Percentiles rank a stretch among this genome's conserved stretches.
Evolutionary conservation across 2,329 filamentous ascomycete species (phyloP).

Genomic region (Aspergillus sp.): DNA sequence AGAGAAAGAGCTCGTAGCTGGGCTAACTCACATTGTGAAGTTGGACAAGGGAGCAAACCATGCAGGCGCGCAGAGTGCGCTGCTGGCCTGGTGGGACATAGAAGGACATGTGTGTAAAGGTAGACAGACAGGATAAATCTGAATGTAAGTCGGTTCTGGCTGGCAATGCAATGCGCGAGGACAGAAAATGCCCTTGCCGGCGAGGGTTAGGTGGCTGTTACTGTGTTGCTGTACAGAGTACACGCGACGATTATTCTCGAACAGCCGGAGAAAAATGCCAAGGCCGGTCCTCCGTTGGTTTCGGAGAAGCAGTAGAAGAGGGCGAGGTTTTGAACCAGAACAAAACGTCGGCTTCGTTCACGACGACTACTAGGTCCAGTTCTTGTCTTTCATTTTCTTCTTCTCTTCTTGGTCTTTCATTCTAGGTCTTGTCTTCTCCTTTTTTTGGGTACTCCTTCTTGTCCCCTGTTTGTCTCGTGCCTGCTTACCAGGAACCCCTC

Average conservation of each 20-base stretch:
- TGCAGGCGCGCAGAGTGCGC: constrained; percentile 88
- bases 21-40: constrained; percentile 56
- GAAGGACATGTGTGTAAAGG: constrained; percentile 40
- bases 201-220: no score
- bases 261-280: constrained; percentile 15
- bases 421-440: constrained; percentile 2
- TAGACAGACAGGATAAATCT: background rate
- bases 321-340: constrained; percentile 3
- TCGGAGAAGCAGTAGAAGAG: constrained; percentile 8
- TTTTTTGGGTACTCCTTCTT: constrained; percentile 3
- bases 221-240: no score
- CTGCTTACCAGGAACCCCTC: constrained; percentile 6
- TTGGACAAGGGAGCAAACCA: constrained; percentile 96
- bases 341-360: constrained; percentile 8
- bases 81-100: constrained; percentile 67
- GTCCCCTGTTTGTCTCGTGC: constrained; percentile 16
- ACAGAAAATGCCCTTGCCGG: no score
- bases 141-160: no score
- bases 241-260: no score
- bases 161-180: no score
- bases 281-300: constrained; percentile 16
- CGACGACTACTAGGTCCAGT: background rate
- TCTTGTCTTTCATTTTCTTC: background rate
- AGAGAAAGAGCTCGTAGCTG: background rate
- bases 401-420: background rate